Conservation (phyloP, 1,284 basidiomycete species). For the Xerocomus amazonicus region DNA sequence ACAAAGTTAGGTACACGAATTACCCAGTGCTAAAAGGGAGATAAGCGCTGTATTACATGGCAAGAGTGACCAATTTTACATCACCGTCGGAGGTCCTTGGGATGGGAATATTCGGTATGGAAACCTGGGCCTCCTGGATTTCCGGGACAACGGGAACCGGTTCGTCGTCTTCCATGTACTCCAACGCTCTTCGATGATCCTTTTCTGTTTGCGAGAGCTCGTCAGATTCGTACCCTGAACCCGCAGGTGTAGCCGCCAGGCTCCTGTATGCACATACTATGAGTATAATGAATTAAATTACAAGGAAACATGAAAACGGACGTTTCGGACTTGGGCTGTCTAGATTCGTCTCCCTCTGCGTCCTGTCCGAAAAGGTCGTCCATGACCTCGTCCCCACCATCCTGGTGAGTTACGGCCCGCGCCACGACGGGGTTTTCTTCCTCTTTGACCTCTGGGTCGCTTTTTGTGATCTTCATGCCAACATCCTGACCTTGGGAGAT, state of each 20-base stretch:
- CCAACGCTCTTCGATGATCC: conserved; percentile 63
- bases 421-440: conserved; percentile 15
- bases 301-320: conserved; percentile 9
- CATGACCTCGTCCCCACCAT: conserved; percentile 61
- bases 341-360: conserved; percentile 51
- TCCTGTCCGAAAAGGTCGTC: conserved; percentile 79
- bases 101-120: conserved; percentile 75
- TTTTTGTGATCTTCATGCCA: conserved; percentile 39
- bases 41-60: conserved; percentile 3
- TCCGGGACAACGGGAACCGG: conserved; percentile 52
- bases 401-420: conserved; percentile 25
- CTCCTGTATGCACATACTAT: conserved; percentile 21
- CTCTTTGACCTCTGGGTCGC: conserved; percentile 25
- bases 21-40: conserved; percentile 64
- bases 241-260: conserved; percentile 37
- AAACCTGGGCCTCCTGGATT: conserved; percentile 66
- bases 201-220: conserved; percentile 67
- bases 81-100: conserved; percentile 69
- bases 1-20: conserved; percentile 83
- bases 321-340: conserved; percentile 35
- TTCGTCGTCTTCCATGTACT: conserved; percentile 79
- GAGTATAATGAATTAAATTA: conserved; percentile 8
- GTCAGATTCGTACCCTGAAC: conserved; percentile 59
- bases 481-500: conserved; percentile 35
- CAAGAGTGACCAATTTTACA: conserved; percentile 41